Conservation (phyloP, 2,329 filamentous ascomycete genomes). For the Penicillium glabrum region DNA sequence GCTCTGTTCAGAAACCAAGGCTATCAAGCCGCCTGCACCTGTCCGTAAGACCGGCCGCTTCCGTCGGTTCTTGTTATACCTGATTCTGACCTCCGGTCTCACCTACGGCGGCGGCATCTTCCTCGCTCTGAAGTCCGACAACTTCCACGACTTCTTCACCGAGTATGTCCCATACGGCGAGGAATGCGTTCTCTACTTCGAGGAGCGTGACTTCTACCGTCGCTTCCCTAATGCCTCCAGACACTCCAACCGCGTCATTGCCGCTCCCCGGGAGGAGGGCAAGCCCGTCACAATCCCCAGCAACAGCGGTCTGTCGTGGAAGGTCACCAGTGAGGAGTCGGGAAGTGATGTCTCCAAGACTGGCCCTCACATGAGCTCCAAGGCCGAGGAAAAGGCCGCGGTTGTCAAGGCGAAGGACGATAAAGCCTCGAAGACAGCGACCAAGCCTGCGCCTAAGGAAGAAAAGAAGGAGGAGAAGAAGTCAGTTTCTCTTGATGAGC, state of each 20-base stretch:
- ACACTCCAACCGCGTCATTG: conserved; percentile 45
- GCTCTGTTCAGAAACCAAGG: conserved; percentile 35
- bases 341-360: conserved; percentile 59
- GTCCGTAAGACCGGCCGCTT: conserved; percentile 70
- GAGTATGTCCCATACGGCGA: conserved; percentile 95
- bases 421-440: conserved; percentile 25
- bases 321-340: conserved; percentile 62
- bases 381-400: conserved; percentile 23
- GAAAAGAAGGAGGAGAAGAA: conserved; percentile 29
- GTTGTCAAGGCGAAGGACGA: conserved; percentile 34
- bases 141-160: conserved; percentile 99
- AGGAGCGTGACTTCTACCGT: conserved; percentile 89
- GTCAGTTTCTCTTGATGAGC: conserved; percentile 33
- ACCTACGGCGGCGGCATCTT: conserved; percentile 87
- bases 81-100: conserved; percentile 73
- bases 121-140: conserved; percentile 91
- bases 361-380: conserved; percentile 49
- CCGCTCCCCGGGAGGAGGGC: conserved; percentile 52
- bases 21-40: conserved; percentile 42
- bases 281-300: conserved; percentile 79
- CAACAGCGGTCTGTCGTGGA: conserved; percentile 82
- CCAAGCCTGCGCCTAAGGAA: conserved; percentile 28
- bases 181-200: conserved; percentile 89
- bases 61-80: conserved; percentile 72
- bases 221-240: conserved; percentile 65